Evolutionary conservation across 805 yeast genomes (phyloP), one percentile per base, ranked within the genome.

Genomic region (Sugiyamaella qingdaonensis): DNA sequence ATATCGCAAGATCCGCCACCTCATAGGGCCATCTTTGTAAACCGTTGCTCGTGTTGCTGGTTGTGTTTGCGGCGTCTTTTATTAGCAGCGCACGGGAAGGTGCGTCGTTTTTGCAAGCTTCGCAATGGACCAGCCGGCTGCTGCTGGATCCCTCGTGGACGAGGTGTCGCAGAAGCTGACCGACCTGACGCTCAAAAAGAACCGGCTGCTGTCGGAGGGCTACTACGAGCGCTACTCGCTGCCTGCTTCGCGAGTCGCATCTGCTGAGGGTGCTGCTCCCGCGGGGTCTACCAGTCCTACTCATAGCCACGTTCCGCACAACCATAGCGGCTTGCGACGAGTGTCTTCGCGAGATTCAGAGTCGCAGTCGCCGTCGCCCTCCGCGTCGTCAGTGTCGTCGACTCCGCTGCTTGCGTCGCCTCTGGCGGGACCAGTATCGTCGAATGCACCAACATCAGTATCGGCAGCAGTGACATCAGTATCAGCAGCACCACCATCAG

Each of bases 151-250:
- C 46, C 16, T 45, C 10, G 37, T 53, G 51, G 56, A 34, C 11
- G 45, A 54, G 29, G 57, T 55, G 18, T 39, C 56, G 14, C 35
- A 58, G 36, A 59, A 59, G 51, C 62, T 64, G 41, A 52, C 59
- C 19, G 58, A 54, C 19, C 34, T 62, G 21, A 36, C 57, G 24
- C 47, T 64, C n/a, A 61, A 63, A 42, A 60, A 62, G 53, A 56
- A 53, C 37, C 56, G 68, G 7, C 45, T 66, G 36, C 56, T 64
- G 37, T 58, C 60, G 27, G 62, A 61, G n/a, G 62, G 56, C 13
- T 52, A 66, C 21, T 66, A 65, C 48, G 70, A 66, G 56, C 62
- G 59, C n/a, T 61, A 60, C 52, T 54, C 65, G 7, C 54, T 66
- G 44, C 70, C 70, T 4, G 51, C 63, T 18, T 64, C 69, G 10